Base-by-base conservation (phyloP, 2,329 filamentous ascomycete genomes). In the Trichoderma asperellum region DNA sequence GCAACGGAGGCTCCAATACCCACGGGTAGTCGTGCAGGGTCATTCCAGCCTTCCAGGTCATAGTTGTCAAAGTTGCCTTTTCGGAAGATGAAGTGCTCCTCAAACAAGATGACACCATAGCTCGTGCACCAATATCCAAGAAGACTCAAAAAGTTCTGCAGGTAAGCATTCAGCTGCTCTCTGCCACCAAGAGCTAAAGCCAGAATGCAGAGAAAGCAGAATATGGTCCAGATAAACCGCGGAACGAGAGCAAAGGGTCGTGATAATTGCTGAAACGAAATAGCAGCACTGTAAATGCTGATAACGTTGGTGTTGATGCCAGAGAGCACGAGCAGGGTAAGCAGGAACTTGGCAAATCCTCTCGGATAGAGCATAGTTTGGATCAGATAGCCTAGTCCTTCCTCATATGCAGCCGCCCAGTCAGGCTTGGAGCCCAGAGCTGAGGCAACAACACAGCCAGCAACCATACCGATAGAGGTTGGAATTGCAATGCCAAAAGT, bases 401-500 rank as follows among this genome's bases (percentile, higher is more conserved):
- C 64, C 24, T 81, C 73, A 70, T 83, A 83, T 2, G 77, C 75
- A 40, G 73, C 77, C 12, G 71, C 70, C 82, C 81, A 84, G 61
- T 80, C 79, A 11, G 77, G 72, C 35, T 72, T 68, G 65, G 79
- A 78, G 67, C 80, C 81, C 57, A 85, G 77, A 1, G 81, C 79
- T 1, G 80, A 83, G 32, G 79, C 79, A 43, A 81, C 81, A 57
- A 83, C 79, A 49, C 79, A 80, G 34, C 83, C 83, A 1, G 82
- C 76, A 10, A 83, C 71, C 82, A 85, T 84, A 61, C 83, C 83
- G 63, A 86, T 80, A 53, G 79, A 82, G 0, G 84, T 86, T 0
- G 84, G 84, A 12, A 85, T 77, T 12, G 77, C 77, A 71, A 85
- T 83, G 27, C 84, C 84, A 55, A 83, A 77, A 2, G 79, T 81